Conservation (phyloP, 2,329 filamentous ascomycete species). For the Fusarium graminum region DNA sequence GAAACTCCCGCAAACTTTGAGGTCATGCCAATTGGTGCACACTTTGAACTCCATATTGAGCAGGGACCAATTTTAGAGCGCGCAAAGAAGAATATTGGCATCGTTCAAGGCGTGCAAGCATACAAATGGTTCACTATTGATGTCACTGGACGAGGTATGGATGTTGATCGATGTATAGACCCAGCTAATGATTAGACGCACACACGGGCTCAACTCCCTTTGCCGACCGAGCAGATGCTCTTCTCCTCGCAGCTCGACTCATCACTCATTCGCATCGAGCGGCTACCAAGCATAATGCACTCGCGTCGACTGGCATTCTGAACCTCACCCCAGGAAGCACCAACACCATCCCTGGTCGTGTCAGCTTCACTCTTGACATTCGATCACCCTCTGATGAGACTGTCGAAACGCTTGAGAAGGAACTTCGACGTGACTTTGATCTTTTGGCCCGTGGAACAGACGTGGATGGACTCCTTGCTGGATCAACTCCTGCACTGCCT, state of each 20-base stretch:
- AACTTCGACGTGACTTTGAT: conserved; percentile 55
- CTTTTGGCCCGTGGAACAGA: conserved; percentile 64
- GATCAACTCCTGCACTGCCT: conserved; percentile 54
- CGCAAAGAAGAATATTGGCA: conserved; percentile 30
- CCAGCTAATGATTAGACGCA: conserved; percentile 50
- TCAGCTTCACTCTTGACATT: conserved; percentile 75
- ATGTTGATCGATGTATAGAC: rapidly evolving
- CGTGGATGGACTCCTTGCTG: conserved; percentile 53
- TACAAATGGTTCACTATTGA: conserved; percentile 48
- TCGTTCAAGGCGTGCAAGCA: conserved; percentile 45
- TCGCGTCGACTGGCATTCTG: conserved; percentile 51
- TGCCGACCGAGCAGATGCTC: conserved; percentile 49
- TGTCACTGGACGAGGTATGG: conserved; percentile 45
- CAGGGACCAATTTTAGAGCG: conserved; percentile 61
- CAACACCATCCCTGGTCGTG: conserved; percentile 76
- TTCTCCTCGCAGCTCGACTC: conserved; percentile 49
- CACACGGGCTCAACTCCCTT: conserved; percentile 51
- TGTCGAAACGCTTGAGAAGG: conserved; percentile 65
- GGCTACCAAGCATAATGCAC: conserved; percentile 43
- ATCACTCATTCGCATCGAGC: conserved; percentile 48
- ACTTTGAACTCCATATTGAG: conserved; percentile 76
- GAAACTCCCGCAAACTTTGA: conserved; percentile 49
- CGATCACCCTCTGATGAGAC: conserved; percentile 66
- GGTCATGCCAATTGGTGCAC: conserved; percentile 72
- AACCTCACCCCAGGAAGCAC: conserved; percentile 67